Evolutionary conservation across 495 filamentous ascomycete genomes (phyloP), one percentile per base, ranked within the genome.

Genomic region (Penicillium verhagenii): DNA sequence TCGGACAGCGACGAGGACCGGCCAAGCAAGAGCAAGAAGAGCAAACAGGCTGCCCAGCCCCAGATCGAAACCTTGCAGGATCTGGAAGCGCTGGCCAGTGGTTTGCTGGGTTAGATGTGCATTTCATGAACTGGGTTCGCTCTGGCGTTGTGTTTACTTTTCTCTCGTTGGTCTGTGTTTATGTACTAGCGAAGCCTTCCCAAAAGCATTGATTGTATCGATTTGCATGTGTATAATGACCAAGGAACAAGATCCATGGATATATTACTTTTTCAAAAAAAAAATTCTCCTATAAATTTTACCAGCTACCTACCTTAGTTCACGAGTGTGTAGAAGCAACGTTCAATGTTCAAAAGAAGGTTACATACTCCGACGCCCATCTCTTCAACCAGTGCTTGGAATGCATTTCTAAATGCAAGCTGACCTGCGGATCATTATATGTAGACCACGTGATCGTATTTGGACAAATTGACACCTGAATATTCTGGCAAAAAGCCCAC

Each of bases 41-140:
- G 68, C 62, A 81, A 66, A 68, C 72, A 51, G 49, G 75, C 80
- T 55, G 76, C 75, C 21, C 73, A 83, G 37, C 52, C 65, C 21
- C 84, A 88, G 70, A 90, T 90, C 50, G 85, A 92, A 70, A 96
- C 87, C 21, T 70, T 96, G 73, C 89, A 93, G 63, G 91, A 96
- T 79, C 74, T 96, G 68, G 93, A 97, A 72, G 85, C 87, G 50
- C 64, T 96, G 80, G 93, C 93, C 58, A 83, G 87, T 58, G 91
- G 90, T 2, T 73, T 97, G 65, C 76, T 97, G 63, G 87, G 81
- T 48, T 74, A 52, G 16, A 67, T 60, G 33, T 47, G 46, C 39
- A 55, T 58, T 42, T 42, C 38, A 39, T 57, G 39, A 42, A 47
- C 53, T 49, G 56, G 54, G 50, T 53, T 49, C 31, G 49, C 21